Evolutionary conservation across 192 early-diverging fungal genomes (phyloP).

Genomic region (Spinellus fusiger): DNA sequence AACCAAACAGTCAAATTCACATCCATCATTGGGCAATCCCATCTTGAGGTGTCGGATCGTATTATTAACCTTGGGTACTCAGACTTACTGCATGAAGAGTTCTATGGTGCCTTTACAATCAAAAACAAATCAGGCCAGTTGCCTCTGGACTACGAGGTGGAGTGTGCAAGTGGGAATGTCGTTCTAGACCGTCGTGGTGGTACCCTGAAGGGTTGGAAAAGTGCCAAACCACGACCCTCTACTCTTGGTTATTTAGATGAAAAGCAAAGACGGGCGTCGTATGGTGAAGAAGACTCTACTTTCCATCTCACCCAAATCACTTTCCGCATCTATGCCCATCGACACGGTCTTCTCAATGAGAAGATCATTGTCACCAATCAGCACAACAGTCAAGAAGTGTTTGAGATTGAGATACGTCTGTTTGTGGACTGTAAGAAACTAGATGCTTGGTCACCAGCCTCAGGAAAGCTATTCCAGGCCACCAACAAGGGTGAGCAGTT

Average conservation of each 20-base stretch:
- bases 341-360: conserved; percentile 57
- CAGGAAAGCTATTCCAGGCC: neutral
- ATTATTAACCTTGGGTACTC: conserved; percentile 66
- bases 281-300: conserved; percentile 16
- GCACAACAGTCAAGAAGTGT: conserved; percentile 59
- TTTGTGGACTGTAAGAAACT: conserved; percentile 60
- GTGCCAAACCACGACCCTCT: neutral
- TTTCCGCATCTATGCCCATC: conserved; percentile 48
- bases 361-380: conserved; percentile 61
- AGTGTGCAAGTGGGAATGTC: conserved; percentile 45
- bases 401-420: conserved; percentile 58
- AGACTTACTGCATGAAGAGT: conserved; percentile 36
- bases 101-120: conserved; percentile 59
- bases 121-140: conserved; percentile 63
- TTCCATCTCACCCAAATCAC: conserved; percentile 43
- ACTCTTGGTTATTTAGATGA: neutral
- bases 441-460: conserved; percentile 12
- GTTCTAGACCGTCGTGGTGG: conserved; percentile 45
- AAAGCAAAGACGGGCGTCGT: conserved; percentile 8
- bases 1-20: conserved; percentile 77
- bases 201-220: conserved; percentile 49
- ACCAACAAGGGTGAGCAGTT: conserved; percentile 5
- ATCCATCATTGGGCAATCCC: conserved; percentile 75
- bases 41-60: conserved; percentile 57
- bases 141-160: conserved; percentile 61